Evolutionary conservation across 345 rosid species (phyloP).

Genomic region (Triadica sebifera): DNA sequence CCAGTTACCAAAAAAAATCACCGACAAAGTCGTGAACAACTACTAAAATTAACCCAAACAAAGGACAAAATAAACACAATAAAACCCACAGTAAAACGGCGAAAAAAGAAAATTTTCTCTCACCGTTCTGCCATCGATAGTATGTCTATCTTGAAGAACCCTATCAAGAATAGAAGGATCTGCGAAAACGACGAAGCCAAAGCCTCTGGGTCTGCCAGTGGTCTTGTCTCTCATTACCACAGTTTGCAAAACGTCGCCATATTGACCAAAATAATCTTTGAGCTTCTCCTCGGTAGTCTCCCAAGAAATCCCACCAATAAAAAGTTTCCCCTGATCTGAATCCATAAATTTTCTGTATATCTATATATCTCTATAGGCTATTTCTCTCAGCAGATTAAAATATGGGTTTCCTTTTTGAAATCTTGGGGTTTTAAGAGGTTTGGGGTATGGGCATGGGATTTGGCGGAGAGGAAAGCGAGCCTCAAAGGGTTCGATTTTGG

Average conservation of each 20-base stretch:
- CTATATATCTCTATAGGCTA: not conserved
- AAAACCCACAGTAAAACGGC: not conserved
- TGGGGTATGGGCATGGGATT: not conserved
- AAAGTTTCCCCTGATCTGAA: slow-evolving; percentile 87
- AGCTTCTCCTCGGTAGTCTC: slow-evolving; percentile 76
- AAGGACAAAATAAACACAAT: not conserved
- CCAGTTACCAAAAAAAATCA: not conserved
- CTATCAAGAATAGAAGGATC: slow-evolving; percentile 63
- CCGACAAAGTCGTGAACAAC: not conserved
- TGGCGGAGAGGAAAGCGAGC: not conserved
- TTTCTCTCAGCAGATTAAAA: not conserved
- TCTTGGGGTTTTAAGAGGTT: not conserved
- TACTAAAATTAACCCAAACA: not conserved
- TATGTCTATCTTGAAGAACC: slow-evolving; percentile 72
- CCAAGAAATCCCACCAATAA: slow-evolving; percentile 95
- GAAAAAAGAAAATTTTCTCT: slow-evolving; percentile 17
- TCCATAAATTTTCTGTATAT: slow-evolving; percentile 41
- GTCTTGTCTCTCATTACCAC: slow-evolving; percentile 71
- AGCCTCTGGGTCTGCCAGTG: slow-evolving; percentile 77
- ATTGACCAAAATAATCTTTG: slow-evolving; percentile 60
- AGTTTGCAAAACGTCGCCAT: slow-evolving; percentile 67
- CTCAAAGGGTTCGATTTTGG: slow-evolving; percentile 11
- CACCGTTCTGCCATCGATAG: slow-evolving; percentile 78
- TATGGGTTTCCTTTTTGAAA: not conserved
- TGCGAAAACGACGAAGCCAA: slow-evolving; percentile 80